Evolutionary conservation across 2,329 filamentous ascomycete species (phyloP).

Genomic region (Botrytis squamosa): DNA sequence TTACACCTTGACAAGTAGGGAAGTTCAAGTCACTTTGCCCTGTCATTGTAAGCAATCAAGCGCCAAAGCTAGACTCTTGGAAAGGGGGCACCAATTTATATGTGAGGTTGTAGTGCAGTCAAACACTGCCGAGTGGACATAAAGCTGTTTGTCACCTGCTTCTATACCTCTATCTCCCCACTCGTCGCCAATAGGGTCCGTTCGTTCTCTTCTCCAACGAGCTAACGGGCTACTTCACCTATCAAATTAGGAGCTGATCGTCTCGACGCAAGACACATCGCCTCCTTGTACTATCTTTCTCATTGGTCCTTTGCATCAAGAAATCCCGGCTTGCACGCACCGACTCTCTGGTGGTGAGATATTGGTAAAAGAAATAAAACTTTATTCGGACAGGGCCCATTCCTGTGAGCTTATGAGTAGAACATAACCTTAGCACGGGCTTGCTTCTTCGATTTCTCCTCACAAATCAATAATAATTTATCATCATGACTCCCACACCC

Average conservation of each 20-base stretch:
- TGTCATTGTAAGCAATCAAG: slow-evolving; percentile 26
- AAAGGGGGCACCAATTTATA: slow-evolving; percentile 31
- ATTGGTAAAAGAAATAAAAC: slow-evolving; percentile 22
- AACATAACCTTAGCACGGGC: slow-evolving; percentile 20
- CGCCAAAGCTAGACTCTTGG: slow-evolving; percentile 24
- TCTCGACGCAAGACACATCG: slow-evolving; percentile 16
- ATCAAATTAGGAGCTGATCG: slow-evolving; percentile 25
- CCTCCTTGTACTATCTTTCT: slow-evolving; percentile 18
- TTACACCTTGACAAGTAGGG: not conserved
- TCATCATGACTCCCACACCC: slow-evolving; percentile 70
- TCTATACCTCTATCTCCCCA: slow-evolving; percentile 32
- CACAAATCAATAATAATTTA: slow-evolving; percentile 26
- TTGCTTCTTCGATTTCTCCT: slow-evolving; percentile 24
- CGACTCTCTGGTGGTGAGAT: slow-evolving; percentile 20
- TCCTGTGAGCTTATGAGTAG: slow-evolving; percentile 25
- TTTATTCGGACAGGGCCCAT: slow-evolving; percentile 26
- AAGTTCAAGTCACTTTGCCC: slow-evolving; percentile 13
- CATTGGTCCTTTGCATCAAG: slow-evolving; percentile 27
- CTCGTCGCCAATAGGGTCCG: slow-evolving; percentile 25
- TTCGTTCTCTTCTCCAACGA: slow-evolving; percentile 16
- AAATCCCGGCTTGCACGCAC: slow-evolving; percentile 25
- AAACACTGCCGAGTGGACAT: slow-evolving; percentile 32
- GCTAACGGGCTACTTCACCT: slow-evolving; percentile 27
- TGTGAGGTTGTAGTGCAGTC: slow-evolving; percentile 26
- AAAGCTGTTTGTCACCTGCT: slow-evolving; percentile 34